Evolutionary conservation across 1,284 basidiomycete genomes (phyloP), one percentile per base, ranked within the genome.

Genomic region (Puccinia coronata): DNA sequence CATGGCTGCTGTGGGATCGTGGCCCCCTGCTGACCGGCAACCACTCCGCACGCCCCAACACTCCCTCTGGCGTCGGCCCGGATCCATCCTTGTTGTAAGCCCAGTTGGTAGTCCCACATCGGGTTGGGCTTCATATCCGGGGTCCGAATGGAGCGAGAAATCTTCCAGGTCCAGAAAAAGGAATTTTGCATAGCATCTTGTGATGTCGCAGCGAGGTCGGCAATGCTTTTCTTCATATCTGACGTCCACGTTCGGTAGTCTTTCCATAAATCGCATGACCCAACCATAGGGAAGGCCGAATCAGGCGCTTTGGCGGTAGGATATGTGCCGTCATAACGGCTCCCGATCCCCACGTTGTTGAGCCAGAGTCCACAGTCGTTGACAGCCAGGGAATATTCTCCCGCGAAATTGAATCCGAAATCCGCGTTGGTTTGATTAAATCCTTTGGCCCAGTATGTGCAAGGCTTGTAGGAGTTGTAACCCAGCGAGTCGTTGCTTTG

Each of bases 381-480:
- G 47, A 82, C 47, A 9, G 83, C 83, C 34, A 82, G 74, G 23
- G 83, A 83, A 79, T 82, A 86, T 79, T 86, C 86, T 47, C 86
- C 86, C 11, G 84, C 86, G 65, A 87, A 79, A 11, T 84, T 83
- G 34, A 87, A 78, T 18, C 87, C 87, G 59, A 84, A 85, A 36
- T 77, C 67, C 12, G 67, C 34, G 31, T 82, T 74, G 14, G 85
- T 84, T 61, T 82, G 77, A 78, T 85, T 85, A 55, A 82, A 83
- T 49, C 82, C 81, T 20, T 72, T 69, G 1, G 82, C 84, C 85
- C 85, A 86, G 34, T 82, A 83, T 8, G 69, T 63, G 80, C 85
- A 86, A 14, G 85, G 85, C 82, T 84, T 82, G 61, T 51, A 53
- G 11, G 79, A 72, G 36, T 80, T 80, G 51, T 83, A 61, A 8